Base-by-base conservation (phyloP, 73 alveolate species). In the Blepharisma stoltei region DNA sequence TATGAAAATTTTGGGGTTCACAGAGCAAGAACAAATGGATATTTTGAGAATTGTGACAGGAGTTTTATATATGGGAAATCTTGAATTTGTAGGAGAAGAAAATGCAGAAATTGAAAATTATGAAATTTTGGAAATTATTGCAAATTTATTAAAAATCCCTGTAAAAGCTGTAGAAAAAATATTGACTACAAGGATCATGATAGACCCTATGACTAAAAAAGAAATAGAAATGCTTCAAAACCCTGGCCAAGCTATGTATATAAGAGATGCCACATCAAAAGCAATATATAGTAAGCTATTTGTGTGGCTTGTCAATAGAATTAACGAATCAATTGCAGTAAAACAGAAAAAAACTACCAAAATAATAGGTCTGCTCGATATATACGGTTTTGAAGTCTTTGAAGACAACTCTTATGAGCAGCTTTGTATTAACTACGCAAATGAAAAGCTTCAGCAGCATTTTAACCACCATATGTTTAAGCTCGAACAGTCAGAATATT, bases 371-470 rank as follows among this genome's bases (percentile, higher is more conserved):
- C 67, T 95, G 27, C 79, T 95, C 66, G 99, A 97, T 87, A 97
- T 97, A 54, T 97, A 94, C 81, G 99, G 99, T 11, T 97, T 97
- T 80, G 99, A 97, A 83, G 90, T 88, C 73, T 97, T 97, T 81
- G 93, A 93, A 76, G 85, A 84, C 37, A 96, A 96, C 80, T 91
- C 98, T 21, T 95, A 95, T 65, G 99, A 97, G 77, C 96, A 97
- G 85, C 91, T 97, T 55, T 95, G 99, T 81, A 97, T 97, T 66
- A 97, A 97, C 88, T 97, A 89, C 68, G 98, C 99, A 55, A 97
- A 97, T 88, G 99, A 97, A 78, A 95, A 93, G 79, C 83, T 97
- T 43, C 95, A 97, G 78, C 95, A 93, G 85, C 92, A 89, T 84
- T 90, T 81, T 86, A 94, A 91, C 43, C 89, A 95, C 54, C 95